Evolutionary conservation across 1,139 yeast genomes (phyloP).

Genomic region (Hyphopichia khmerensis): DNA sequence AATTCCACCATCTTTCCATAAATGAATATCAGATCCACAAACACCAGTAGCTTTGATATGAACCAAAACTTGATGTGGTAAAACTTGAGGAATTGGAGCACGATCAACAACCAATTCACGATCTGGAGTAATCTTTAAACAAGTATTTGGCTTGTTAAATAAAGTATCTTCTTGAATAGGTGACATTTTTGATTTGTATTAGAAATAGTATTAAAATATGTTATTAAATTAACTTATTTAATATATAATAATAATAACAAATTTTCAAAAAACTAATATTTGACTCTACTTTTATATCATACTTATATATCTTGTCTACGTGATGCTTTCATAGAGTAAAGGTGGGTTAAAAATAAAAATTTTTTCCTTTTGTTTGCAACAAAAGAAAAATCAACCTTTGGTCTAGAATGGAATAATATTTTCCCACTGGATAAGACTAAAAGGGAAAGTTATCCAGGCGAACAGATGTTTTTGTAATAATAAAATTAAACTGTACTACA

Average conservation of each 20-base stretch:
- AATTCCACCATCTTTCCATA: constrained; percentile 23
- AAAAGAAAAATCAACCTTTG: too few species aligned
- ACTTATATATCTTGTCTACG: too few species aligned
- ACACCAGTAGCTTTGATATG: constrained; percentile 40
- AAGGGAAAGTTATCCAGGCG: too few species aligned
- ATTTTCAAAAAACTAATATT: not conserved
- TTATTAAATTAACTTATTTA: not conserved
- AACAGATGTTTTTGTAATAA: too few species aligned
- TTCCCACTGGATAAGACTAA: too few species aligned
- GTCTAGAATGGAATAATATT: too few species aligned
- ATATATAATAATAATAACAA: not conserved
- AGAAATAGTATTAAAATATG: not conserved
- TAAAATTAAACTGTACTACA: too few species aligned
- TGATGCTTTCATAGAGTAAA: too few species aligned
- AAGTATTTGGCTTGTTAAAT: constrained; percentile 7
- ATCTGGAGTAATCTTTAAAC: constrained; percentile 7
- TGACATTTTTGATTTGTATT: constrained; percentile 4
- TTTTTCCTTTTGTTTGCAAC: too few species aligned
- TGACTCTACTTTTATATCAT: too few species aligned
- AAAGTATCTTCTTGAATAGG: constrained; percentile 6
- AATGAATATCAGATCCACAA: constrained; percentile 27
- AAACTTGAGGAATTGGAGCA: constrained; percentile 6
- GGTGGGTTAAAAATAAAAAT: too few species aligned
- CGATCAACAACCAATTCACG: constrained; percentile 4
- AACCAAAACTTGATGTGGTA: constrained; percentile 15